phyloP scores from a whole-genome alignment of 1,284 basidiomycete genomes.

The Hortiboletus rubellus region DNA sequence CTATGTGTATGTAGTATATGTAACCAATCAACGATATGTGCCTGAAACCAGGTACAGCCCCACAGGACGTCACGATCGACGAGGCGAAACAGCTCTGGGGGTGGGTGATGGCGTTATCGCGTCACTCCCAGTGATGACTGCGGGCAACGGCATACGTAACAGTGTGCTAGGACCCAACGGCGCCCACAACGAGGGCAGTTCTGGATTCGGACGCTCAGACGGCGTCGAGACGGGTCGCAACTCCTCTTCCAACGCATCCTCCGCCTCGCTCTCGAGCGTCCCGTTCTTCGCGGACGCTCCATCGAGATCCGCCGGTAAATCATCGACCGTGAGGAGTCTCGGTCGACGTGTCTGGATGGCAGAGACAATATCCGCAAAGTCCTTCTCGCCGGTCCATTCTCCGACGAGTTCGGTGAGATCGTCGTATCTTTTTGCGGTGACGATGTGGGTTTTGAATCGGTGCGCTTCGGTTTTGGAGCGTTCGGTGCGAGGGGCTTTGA shows the following conservation, averaged over 20 bases:
- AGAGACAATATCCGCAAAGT: slow-evolving; percentile 56
- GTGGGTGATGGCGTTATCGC: slow-evolving; percentile 48
- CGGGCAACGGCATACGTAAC: slow-evolving; percentile 39
- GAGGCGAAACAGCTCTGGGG: slow-evolving; percentile 21
- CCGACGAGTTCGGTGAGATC: slow-evolving; percentile 60
- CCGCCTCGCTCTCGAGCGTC: background rate
- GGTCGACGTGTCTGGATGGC: slow-evolving; percentile 50
- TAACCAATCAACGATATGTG: too few relatives aligned
- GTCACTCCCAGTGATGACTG: slow-evolving; percentile 43
- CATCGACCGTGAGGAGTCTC: slow-evolving; percentile 17
- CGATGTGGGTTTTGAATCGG: slow-evolving; percentile 53
- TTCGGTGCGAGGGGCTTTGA: slow-evolving; percentile 60
- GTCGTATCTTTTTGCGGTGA: slow-evolving; percentile 66
- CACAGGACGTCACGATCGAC: slow-evolving; percentile 10
- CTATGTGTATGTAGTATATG: too few relatives aligned
- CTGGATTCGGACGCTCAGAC: slow-evolving; percentile 39
- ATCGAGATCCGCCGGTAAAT: background rate
- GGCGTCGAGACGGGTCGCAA: slow-evolving; percentile 36
- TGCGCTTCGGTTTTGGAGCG: slow-evolving; percentile 61
- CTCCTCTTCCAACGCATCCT: slow-evolving; percentile 1
- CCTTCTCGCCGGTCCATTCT: slow-evolving; percentile 60
- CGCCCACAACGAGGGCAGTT: slow-evolving; percentile 38
- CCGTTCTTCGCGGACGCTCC: background rate
- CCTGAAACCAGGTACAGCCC: too few relatives aligned
- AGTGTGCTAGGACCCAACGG: slow-evolving; percentile 41